Evolutionary conservation across 2,329 filamentous ascomycete species (phyloP), one percentile per base, ranked within the genome.

Genomic region (Colletotrichum gloeosporioides): DNA sequence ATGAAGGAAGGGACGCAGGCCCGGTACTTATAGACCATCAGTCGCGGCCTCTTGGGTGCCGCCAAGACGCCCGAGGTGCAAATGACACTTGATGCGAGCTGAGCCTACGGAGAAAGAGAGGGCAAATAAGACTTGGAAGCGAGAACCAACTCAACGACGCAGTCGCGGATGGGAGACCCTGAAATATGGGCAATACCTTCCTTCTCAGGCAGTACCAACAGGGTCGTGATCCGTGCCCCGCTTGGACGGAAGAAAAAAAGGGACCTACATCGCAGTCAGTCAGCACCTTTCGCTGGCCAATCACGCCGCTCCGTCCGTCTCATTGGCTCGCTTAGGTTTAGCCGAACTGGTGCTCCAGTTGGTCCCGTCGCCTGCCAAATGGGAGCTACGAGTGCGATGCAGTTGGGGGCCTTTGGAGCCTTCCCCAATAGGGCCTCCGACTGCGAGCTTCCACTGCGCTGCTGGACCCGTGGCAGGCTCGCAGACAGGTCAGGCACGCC

Each of bases 321-420:
- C n/a, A 75, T 75, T 73, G 69, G 73, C 25, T 73, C 73, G 73
- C 73, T 44, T 75, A 59, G n/a, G 3, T 27, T 49, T 36, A 64
- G 39, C 69, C 63, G 57, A 64, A 39, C 18, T 32, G 67, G 15
- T 59, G 63, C 57, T 32, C 29, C 57, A 22, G 44, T 53, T 62
- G 29, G 59, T 62, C n/a, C 27, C 59, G 32, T n/a, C 59, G 31
- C 59, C 59, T 63, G 31, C 59, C 59, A n/a, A 36, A 63, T 22
- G n/a, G 31, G 59, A 62, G 59, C 29, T 62, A 31, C 18, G 59
- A 36, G 29, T 62, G 31, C 59, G 59, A 63, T 63, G 59, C 22
- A 32, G 59, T 63, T 63, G 59, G 59, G 22, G 31, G 29, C 59
- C 32, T 63, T 59, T 53, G 44, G n/a, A 22, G 44, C 44, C 44